Conservation (phyloP, 441 rosid species). For the Erodium trifolium region DNA sequence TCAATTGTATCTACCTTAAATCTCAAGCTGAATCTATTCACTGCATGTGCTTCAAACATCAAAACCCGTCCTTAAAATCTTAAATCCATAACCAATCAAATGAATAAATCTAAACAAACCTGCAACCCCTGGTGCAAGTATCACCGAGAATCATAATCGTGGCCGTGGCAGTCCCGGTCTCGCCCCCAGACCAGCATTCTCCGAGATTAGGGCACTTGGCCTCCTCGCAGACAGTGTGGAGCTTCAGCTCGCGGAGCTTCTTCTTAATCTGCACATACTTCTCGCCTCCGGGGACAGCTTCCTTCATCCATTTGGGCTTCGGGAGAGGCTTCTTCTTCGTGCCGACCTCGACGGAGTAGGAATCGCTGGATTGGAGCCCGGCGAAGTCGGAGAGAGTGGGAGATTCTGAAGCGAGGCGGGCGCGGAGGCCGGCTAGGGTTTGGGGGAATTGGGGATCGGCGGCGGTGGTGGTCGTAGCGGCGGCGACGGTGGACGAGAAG, state of each 20-base stretch:
- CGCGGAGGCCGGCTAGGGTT: constrained; percentile 70
- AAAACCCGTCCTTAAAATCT: neutral
- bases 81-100: neutral
- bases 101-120: constrained; percentile 27
- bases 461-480: constrained; percentile 22
- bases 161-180: constrained; percentile 93
- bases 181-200: constrained; percentile 97
- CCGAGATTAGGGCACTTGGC: constrained; percentile 88
- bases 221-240: constrained; percentile 96
- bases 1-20: neutral
- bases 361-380: constrained; percentile 29
- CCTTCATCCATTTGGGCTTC: constrained; percentile 97
- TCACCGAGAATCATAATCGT: constrained; percentile 95
- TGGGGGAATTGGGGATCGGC: constrained; percentile 36
- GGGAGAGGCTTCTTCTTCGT: constrained; percentile 93
- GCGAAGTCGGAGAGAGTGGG: constrained; percentile 59
- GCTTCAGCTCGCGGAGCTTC: constrained; percentile 78
- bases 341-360: constrained; percentile 87
- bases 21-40: neutral
- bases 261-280: constrained; percentile 94
- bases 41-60: neutral
- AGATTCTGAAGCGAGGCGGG: constrained; percentile 66
- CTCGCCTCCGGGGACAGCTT: constrained; percentile 83
- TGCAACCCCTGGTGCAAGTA: constrained; percentile 94
- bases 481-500: constrained; percentile 33